A percentile compares a stretch with the other conserved stretches of the same genome.
These are phyloP conservation scores for Kernera saxatilis DNA, from an alignment of 345 rosid genomes.

Conservation along the genomic window DNA sequence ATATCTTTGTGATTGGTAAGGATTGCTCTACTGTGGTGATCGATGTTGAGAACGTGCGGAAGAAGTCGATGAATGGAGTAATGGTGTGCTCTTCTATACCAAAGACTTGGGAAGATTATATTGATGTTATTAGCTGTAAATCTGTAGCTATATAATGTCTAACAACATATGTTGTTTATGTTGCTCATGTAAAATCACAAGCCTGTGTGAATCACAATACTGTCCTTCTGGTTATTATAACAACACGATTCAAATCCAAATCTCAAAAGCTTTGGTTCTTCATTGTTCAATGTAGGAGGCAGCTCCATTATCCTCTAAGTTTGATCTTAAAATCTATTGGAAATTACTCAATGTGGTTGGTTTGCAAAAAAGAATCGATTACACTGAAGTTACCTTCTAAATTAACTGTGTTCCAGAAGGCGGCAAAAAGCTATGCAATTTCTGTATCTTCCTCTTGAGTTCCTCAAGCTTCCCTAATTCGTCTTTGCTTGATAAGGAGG, in stretches of 20 bases:
- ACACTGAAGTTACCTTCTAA: not conserved
- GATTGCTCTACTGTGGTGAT: constrained; percentile 63
- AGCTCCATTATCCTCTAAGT: not conserved
- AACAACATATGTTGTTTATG: not conserved
- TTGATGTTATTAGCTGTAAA: constrained; percentile 31
- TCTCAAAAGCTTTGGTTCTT: not conserved
- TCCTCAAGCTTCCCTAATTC: constrained; percentile 42
- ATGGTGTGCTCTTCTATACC: constrained; percentile 68
- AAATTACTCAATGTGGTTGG: not conserved
- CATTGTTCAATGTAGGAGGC: not conserved
- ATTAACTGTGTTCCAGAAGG: constrained; percentile 27
- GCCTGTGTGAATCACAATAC: not conserved
- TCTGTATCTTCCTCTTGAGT: constrained; percentile 47
- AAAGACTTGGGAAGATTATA: constrained; percentile 36
- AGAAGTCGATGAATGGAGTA: constrained; percentile 37
- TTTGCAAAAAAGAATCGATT: not conserved
- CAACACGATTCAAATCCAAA: not conserved
- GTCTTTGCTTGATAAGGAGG: constrained; percentile 34
- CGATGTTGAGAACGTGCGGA: constrained; percentile 45
- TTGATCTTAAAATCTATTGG: not conserved
- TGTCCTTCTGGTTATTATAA: not conserved
- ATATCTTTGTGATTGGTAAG: constrained; percentile 58
- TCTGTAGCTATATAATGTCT: constrained; percentile 46
- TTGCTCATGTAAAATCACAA: not conserved
- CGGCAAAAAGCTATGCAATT: constrained; percentile 49